Base-by-base conservation (phyloP, 2,329 filamentous ascomycete species). In the Simplicillium sp. region DNA sequence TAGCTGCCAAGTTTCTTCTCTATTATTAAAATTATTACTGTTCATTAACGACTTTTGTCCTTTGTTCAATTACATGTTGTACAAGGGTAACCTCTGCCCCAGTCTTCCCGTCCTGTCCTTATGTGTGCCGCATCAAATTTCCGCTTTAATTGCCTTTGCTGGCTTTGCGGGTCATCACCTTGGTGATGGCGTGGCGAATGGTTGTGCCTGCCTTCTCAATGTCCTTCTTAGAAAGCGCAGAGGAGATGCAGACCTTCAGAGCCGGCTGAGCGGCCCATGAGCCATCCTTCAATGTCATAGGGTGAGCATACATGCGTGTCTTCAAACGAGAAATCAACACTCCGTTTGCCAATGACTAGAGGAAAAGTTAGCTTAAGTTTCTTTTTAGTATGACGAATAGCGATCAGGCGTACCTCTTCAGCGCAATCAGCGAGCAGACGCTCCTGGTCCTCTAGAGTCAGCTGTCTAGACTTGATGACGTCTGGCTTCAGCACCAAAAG, bases 111-210 rank as follows among this genome's bases (percentile, higher is more conserved):
- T 33, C 31, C 12, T 33, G 31, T 15, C 7, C 31, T 33, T 33
- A 13, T 25, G 20, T 25, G 6, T 25, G 20, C 20, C 20, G 20
- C 20, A 25, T 25, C 20, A 36, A 8, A 14, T 16, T 25, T 20
- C 20, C 5, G 28, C 35, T 16, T 42, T 29, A 42, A 7, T 38
- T 32, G 16, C 52, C 42, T 48, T 62, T 65, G 48, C 44, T 77
- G 20, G 68, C 62, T 59, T 79, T 81, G 46, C 75, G 69, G 15
- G 75, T 78, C 73, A 98, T 80, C 46, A 97, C 80, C 66, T 95
- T 96, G 39, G 89, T 94, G 50, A 97, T 86, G 12, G 92, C 90
- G 64, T 96, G 89, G 45, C 90, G 75, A 50, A 98, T 89, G 9
- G 77, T 81, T 7, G 82, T 80, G 12, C 89, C 92, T 1, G 92